Percentiles rank a stretch among this genome's conserved stretches.
Evolutionary conservation across 805 yeast genomes (phyloP).

Genomic region (Ogataea philodendri): DNA sequence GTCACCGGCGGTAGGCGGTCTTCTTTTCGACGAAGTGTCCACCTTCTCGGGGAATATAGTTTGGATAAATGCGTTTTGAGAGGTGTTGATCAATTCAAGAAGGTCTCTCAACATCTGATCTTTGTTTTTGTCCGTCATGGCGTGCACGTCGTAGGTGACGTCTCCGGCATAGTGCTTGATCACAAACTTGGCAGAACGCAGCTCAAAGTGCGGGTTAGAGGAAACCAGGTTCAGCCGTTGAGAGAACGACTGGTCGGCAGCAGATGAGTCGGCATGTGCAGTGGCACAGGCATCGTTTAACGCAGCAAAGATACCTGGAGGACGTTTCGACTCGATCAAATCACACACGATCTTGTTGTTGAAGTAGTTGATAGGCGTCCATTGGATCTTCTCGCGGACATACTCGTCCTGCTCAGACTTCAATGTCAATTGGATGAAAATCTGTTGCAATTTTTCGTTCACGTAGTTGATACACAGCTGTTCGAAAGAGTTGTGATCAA

Average conservation of each 20-base stretch:
- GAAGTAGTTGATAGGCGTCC: constrained; percentile 97
- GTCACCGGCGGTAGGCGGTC: constrained; percentile 96
- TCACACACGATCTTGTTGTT: constrained; percentile 97
- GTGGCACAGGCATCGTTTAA: constrained; percentile 96
- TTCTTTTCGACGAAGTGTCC: constrained; percentile 62
- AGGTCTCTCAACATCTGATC: constrained; percentile 90
- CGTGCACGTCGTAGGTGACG: constrained; percentile 83
- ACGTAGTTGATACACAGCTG: constrained; percentile 95
- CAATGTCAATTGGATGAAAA: constrained; percentile 90
- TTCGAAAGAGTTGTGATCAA: constrained; percentile 92
- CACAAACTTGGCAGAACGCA: constrained; percentile 81
- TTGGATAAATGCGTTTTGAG: constrained; percentile 61
- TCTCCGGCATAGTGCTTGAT: constrained; percentile 98
- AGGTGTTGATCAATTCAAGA: constrained; percentile 71
- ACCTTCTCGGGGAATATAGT: constrained; percentile 62
- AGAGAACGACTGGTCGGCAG: constrained; percentile 95
- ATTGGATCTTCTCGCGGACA: constrained; percentile 88
- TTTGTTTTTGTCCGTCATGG: constrained; percentile 96
- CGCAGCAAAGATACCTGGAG: constrained; percentile 96
- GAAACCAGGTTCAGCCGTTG: constrained; percentile 86
- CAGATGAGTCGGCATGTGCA: constrained; percentile 95
- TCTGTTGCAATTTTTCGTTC: constrained; percentile 93
- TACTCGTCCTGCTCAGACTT: constrained; percentile 98
- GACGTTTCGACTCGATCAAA: constrained; percentile 86
- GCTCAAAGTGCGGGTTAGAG: constrained; percentile 81